Percentiles rank a stretch among this genome's conserved stretches.
Conservation (phyloP, 805 yeast species). For the Teunomyces pallodes region DNA sequence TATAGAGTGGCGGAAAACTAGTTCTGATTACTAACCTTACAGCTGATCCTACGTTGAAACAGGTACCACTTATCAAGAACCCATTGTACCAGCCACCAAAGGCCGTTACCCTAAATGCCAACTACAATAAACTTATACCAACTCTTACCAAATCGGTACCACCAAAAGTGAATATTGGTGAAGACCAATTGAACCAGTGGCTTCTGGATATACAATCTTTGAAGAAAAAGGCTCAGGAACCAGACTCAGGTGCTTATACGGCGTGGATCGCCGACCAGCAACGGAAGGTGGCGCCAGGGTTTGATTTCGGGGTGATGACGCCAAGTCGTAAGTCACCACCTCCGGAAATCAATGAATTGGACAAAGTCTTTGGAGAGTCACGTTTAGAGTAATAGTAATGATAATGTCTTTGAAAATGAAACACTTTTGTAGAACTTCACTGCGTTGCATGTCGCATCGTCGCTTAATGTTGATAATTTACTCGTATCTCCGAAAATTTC, state of each 20-base stretch:
- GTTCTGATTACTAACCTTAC: constrained; percentile 4
- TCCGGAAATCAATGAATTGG: constrained; percentile 22
- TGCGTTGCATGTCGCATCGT: no score
- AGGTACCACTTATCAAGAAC: constrained; percentile 55
- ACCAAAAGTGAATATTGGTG: constrained; percentile 30
- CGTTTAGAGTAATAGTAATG: constrained; percentile 4
- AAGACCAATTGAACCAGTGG: constrained; percentile 29
- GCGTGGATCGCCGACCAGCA: constrained; percentile 18
- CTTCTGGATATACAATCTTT: constrained; percentile 29
- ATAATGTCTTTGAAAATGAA: not conserved
- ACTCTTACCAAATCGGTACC: constrained; percentile 33
- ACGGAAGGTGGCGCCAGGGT: constrained; percentile 41
- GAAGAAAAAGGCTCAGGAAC: constrained; percentile 15
- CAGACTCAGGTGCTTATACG: constrained; percentile 1
- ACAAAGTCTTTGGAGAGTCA: constrained; percentile 26
- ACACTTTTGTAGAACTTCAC: no score
- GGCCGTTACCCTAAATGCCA: constrained; percentile 51
- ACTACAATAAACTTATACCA: constrained; percentile 37
- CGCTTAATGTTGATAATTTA: no score
- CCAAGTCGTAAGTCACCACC: constrained; percentile 17
- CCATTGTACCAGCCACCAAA: constrained; percentile 54
- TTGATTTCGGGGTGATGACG: constrained; percentile 30
- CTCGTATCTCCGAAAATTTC: not conserved
- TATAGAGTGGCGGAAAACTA: not conserved
- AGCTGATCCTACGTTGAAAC: constrained; percentile 50